Percentiles rank a stretch among this genome's conserved stretches.
These are phyloP conservation scores for Geotrichum aggregatum DNA, from an alignment of 1,139 yeast genomes.

Conservation along the genomic window DNA sequence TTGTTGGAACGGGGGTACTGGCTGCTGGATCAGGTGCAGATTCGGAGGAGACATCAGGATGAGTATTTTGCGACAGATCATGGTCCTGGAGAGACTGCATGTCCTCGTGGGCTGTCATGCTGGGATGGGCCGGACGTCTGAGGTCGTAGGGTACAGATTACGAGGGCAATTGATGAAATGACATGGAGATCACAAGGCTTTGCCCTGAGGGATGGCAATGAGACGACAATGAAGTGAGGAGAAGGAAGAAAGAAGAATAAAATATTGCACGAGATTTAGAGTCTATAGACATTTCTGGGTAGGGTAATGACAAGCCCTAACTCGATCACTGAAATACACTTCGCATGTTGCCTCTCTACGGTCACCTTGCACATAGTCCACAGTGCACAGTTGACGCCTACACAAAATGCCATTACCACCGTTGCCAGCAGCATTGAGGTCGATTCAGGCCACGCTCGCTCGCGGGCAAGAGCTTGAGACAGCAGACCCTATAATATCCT, in stretches of 20 bases:
- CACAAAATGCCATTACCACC: conserved; percentile 11
- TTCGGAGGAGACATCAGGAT: not conserved
- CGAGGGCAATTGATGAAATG: not conserved
- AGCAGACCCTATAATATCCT: conserved; percentile 19
- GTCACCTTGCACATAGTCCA: not conserved
- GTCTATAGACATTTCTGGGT: not conserved
- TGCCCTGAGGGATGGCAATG: not conserved
- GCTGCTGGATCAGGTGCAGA: no score
- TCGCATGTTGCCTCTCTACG: not conserved
- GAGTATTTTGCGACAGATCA: not conserved
- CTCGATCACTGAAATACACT: not conserved
- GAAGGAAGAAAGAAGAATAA: not conserved
- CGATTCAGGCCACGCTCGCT: conserved; percentile 10
- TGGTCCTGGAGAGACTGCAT: not conserved
- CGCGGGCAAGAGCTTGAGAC: conserved; percentile 18
- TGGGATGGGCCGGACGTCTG: not conserved
- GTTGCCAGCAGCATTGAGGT: conserved; percentile 3
- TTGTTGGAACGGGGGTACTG: no score
- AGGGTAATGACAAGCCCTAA: conserved; percentile 2
- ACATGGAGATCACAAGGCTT: not conserved
- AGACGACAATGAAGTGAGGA: not conserved
- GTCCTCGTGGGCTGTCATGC: not conserved
- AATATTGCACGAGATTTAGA: not conserved
- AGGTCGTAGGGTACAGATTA: not conserved
- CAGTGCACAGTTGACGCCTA: not conserved